Evolutionary conservation across 805 yeast genomes (phyloP).

Genomic region (Cyberlindnera sargentensis): DNA sequence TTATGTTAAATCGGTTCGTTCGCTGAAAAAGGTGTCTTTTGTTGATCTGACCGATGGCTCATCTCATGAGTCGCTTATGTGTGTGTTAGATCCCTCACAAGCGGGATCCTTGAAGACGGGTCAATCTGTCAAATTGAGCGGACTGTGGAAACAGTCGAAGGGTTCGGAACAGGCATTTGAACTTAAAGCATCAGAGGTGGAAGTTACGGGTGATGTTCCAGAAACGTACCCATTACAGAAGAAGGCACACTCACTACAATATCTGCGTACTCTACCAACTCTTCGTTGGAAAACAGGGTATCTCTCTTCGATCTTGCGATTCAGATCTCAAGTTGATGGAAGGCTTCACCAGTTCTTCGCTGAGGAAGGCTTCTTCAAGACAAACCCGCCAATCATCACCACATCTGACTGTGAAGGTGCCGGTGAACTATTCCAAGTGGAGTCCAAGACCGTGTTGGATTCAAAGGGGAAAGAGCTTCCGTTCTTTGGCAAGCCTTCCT

Average conservation of each 20-base stretch:
- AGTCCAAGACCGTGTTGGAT: constrained; percentile 23
- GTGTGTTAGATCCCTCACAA: constrained; percentile 41
- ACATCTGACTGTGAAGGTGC: constrained; percentile 96
- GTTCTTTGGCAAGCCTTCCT: constrained; percentile 65
- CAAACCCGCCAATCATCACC: constrained; percentile 81
- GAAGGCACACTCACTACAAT: constrained; percentile 60
- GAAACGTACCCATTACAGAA: constrained; percentile 77
- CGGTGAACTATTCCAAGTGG: constrained; percentile 75
- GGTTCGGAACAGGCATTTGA: constrained; percentile 51
- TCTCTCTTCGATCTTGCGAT: constrained; percentile 60
- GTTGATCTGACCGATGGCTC: constrained; percentile 80
- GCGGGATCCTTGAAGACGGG: constrained; percentile 35
- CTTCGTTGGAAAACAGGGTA: constrained; percentile 67
- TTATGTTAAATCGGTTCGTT: constrained; percentile 66
- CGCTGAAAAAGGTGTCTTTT: constrained; percentile 72
- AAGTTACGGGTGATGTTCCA: constrained; percentile 54
- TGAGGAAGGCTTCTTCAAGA: constrained; percentile 52
- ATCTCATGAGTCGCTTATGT: constrained; percentile 41
- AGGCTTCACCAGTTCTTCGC: constrained; percentile 49
- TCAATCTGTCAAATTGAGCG: constrained; percentile 35
- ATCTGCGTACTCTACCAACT: constrained; percentile 65
- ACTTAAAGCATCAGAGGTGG: constrained; percentile 33
- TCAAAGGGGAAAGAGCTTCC: constrained; percentile 13
- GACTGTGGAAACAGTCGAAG: constrained; percentile 38
- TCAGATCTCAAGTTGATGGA: constrained; percentile 62